These are phyloP conservation scores for Tetrahymena thermophila DNA, from an alignment of 73 alveolate species.

Conservation along the genomic window DNA sequence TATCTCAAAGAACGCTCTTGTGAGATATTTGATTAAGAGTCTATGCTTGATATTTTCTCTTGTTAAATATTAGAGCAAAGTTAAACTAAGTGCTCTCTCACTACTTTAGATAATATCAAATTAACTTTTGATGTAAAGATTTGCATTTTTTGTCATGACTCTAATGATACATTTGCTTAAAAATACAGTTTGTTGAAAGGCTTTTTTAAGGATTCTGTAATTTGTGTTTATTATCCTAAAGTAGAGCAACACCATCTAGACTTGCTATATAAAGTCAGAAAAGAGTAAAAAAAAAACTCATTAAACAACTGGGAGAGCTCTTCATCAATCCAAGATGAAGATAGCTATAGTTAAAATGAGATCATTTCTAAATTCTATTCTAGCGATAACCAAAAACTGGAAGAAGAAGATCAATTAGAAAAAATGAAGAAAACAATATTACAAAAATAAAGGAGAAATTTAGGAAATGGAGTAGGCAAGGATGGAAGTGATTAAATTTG, in stretches of 20 bases:
- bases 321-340: background rate
- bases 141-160: background rate
- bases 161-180: background rate
- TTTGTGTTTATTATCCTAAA: background rate
- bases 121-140: background rate
- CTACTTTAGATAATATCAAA: background rate
- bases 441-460: background rate
- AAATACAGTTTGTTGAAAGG: background rate
- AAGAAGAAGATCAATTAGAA: background rate
- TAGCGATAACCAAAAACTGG: background rate
- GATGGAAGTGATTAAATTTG: background rate
- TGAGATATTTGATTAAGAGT: background rate
- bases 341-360: background rate
- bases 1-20: background rate
- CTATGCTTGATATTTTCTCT: background rate
- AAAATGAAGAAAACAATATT: background rate
- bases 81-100: background rate
- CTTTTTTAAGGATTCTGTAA: background rate
- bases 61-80: background rate
- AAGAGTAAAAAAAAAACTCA: background rate
- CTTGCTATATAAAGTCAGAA: background rate
- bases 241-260: background rate
- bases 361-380: background rate
- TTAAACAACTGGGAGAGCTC: background rate
- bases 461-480: background rate